Evolutionary conservation across 148 eudicot species (phyloP), one percentile per base, ranked within the genome.

Genomic region (Silene conica): DNA sequence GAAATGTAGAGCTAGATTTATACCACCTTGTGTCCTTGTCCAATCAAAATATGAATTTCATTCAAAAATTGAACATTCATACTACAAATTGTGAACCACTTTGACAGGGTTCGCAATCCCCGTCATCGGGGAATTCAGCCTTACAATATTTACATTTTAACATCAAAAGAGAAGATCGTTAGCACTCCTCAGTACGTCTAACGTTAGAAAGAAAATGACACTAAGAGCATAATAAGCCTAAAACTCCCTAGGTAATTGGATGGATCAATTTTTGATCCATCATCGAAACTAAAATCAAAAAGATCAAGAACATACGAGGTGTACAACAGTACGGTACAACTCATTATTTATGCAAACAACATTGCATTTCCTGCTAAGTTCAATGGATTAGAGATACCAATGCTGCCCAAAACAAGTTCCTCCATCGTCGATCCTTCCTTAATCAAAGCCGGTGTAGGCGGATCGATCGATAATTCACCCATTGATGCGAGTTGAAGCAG

Each of bases 401-500:
- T 57, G 70, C 72, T 82, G 26, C 82, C 60, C 1, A 82, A 34
- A 31, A 81, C 79, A 67, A 82, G 71, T 68, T 88, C 87, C 78
- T 87, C 86, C 52, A 76, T 18, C 45, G 43, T 62, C 3, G 34
- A 31, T 73, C 66, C 79, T 59, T 69, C 80, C 4, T 62, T 61
- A 19, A 66, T 63, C 54, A 61, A 54, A 8, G 82, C 61, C 25
- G 61, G 67, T 1, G 73, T 41, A 12, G 79, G 72, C 46, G 79
- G 67, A 69, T 76, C 58, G 31, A 62, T 61, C 20, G 87, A 71
- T 55, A 93, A 81, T 76, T 86, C 84, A n/a, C 89, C 98, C 16
- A 80, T 75, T 48, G 89, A 82, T 69, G 89, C 95, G 79, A 93
- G 81, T 45, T 77, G 79, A 63, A 83, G 38, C 7, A 91, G 77